Evolutionary conservation across 129 eudicot genomes (phyloP).

Genomic region (Pittosporum tobira): DNA sequence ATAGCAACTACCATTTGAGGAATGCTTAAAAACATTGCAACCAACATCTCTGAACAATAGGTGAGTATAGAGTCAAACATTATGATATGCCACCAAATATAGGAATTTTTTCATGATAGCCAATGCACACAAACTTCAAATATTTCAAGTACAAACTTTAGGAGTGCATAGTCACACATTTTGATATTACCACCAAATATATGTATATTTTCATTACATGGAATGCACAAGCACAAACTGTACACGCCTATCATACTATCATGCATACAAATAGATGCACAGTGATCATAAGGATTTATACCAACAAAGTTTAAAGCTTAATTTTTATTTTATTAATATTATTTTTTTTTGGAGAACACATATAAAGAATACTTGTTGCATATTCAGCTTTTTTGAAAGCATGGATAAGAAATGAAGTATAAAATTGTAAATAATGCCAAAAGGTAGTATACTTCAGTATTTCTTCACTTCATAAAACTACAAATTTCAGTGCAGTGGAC

Average conservation of each 20-base stretch:
- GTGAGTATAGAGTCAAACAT: too few species aligned
- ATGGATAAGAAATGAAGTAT: background rate
- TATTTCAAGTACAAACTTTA: too few species aligned
- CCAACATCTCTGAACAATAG: background rate
- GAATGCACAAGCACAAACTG: too few species aligned
- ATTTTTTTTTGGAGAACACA: too few species aligned
- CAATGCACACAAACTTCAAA: background rate
- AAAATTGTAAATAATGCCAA: background rate
- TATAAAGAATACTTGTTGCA: background rate
- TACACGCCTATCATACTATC: too few species aligned
- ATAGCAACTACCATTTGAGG: background rate
- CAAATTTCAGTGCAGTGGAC: conserved; percentile 5
- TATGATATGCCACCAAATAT: too few species aligned
- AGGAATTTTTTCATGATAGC: too few species aligned
- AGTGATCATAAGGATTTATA: too few species aligned
- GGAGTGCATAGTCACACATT: background rate
- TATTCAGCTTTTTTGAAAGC: background rate
- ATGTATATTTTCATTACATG: too few species aligned
- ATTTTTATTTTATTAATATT: background rate
- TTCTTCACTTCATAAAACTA: background rate
- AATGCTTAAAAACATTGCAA: background rate
- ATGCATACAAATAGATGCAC: too few species aligned
- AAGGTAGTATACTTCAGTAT: background rate
- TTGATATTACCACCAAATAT: too few species aligned
- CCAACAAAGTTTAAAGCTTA: background rate